Evolutionary conservation across 371 early-diverging fungal species (phyloP).

Genomic region (Mortierella sp.): DNA sequence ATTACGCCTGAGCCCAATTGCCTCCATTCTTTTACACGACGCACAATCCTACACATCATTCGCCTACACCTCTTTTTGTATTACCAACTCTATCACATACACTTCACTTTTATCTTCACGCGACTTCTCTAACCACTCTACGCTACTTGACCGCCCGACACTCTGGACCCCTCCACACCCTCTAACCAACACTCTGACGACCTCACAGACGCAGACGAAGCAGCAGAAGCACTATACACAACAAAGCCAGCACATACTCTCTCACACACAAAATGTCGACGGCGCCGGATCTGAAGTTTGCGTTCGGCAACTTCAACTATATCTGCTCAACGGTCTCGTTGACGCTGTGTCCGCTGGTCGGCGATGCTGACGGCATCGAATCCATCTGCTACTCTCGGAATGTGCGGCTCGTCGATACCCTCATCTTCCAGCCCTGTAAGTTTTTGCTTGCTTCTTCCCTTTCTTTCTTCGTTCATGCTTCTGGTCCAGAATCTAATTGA

Average conservation of each 20-base stretch:
- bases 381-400: slow-evolving; percentile 95
- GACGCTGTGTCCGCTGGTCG: slow-evolving; percentile 92
- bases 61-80: neutral
- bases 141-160: too few relatives aligned
- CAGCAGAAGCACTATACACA: neutral
- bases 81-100: neutral
- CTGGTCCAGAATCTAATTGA: neutral
- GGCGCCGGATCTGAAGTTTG: slow-evolving; percentile 61
- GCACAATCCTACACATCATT: neutral
- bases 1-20: neutral
- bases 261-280: slow-evolving; percentile 18
- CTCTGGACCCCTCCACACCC: too few relatives aligned
- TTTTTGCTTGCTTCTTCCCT: too few relatives aligned
- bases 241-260: neutral
- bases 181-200: neutral
- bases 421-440: slow-evolving; percentile 93
- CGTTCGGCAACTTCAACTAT: slow-evolving; percentile 88
- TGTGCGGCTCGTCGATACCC: slow-evolving; percentile 80
- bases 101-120: too few relatives aligned
- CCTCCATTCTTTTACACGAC: neutral
- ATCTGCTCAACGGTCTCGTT: slow-evolving; percentile 89
- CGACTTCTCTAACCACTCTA: too few relatives aligned
- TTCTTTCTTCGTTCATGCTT: neutral
- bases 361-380: slow-evolving; percentile 78
- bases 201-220: neutral